Evolutionary conservation across 352 stramenopile genomes (phyloP), one percentile per base, ranked within the genome.

Genomic region (Phytophthora hibernalis): DNA sequence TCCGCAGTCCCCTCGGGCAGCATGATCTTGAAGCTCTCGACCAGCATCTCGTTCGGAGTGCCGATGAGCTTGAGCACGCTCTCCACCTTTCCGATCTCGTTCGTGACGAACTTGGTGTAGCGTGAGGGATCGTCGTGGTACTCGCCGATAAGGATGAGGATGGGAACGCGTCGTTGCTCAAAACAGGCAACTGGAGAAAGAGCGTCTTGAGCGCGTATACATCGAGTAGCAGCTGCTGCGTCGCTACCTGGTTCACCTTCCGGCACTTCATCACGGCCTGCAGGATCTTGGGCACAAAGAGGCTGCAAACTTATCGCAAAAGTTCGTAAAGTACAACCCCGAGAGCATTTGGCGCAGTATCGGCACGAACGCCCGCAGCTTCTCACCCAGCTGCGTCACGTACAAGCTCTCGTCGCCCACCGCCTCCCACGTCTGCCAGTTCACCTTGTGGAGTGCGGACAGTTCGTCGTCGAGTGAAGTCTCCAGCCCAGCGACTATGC

Each of bases 181-280:
- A 61, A 1, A 95, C 83, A 3, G 96, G 96, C 6, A 99, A 80
- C 66, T 98, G 96, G 16, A 99, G 79, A 65, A 99, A 95, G 6
- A 99, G 72, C 26, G 93, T 98, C 76, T 99, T 99, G 15, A 99
- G 79, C 50, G 94, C 98, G 67, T 99, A 98, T 30, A 99, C 91
- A 76, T 99, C 98, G 20, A 99, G 79, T n/a, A 99, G 73, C 11
- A 99, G 72, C 68, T 99, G 98, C 72, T 99, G 98, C n/a, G 97
- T 98, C 24, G 89, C 97, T 31, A 97, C 92, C 42, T 99, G 95
- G 68, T 96, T 98, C 37, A 99, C 96, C 47, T 92, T 89, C 52
- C 97, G 97, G 61, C 91, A 91, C 68, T 92, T 92, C 50, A 97
- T 84, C 12, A 98, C 77, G 2, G 80, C 77, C 45, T 96, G 77